phyloP scores from a whole-genome alignment of 2,329 filamentous ascomycete species.

The Aureobasidium subglaciale region DNA sequence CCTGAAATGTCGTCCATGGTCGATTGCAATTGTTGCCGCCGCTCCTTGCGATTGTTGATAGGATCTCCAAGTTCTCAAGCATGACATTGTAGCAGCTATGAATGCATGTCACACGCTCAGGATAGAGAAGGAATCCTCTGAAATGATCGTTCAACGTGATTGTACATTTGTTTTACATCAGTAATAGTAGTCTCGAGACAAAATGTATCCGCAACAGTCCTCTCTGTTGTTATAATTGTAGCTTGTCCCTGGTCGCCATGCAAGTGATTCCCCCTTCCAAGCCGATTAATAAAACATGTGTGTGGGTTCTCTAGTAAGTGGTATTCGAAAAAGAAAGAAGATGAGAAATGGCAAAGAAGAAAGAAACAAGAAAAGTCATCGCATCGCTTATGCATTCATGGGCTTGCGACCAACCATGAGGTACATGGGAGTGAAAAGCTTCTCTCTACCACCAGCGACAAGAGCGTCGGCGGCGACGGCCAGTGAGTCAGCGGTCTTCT shows the following conservation, averaged over 20 bases:
- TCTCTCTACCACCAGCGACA: constrained; percentile 76
- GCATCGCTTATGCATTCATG: constrained; percentile 14
- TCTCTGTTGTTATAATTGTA: neutral
- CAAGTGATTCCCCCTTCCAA: neutral
- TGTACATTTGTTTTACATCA: constrained; percentile 9
- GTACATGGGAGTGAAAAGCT: constrained; percentile 99
- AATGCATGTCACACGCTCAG: too few relatives aligned
- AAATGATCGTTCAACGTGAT: constrained; percentile 4
- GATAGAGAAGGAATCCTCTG: too few relatives aligned
- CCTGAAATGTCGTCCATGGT: too few relatives aligned
- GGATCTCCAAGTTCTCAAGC: too few relatives aligned
- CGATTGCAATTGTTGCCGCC: too few relatives aligned
- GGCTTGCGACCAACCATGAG: constrained; percentile 92
- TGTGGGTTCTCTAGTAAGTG: constrained; percentile 8
- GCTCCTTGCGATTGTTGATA: too few relatives aligned
- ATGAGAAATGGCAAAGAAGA: neutral
- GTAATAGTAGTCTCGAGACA: neutral
- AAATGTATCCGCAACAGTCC: neutral
- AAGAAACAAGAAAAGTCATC: neutral
- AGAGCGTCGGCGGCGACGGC: constrained; percentile 75
- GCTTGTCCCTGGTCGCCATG: neutral
- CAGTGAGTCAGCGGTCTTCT: constrained; percentile 90
- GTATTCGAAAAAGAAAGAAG: constrained; percentile 1
- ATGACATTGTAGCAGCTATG: too few relatives aligned
- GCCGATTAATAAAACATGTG: constrained; percentile 3